Evolutionary conservation across 2,329 filamentous ascomycete species (phyloP).

Genomic region (Diatrype stigma): DNA sequence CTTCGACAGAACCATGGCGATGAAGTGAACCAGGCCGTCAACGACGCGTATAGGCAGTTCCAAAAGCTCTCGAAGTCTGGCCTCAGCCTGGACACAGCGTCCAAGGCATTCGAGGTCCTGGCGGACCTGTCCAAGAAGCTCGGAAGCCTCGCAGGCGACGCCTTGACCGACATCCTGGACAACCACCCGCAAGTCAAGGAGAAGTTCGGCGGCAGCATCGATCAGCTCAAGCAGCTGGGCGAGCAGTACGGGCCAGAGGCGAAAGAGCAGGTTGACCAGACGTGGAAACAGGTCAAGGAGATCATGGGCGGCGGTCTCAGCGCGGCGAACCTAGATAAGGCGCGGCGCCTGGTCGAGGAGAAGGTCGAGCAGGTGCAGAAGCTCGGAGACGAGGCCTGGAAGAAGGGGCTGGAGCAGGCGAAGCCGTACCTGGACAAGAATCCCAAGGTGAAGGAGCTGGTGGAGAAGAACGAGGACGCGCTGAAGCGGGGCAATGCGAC

Average conservation of each 20-base stretch:
- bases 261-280: slow-evolving; percentile 71
- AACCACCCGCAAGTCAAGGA: slow-evolving; percentile 72
- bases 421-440: slow-evolving; percentile 72
- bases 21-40: slow-evolving; percentile 66
- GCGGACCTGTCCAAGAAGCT: slow-evolving; percentile 58
- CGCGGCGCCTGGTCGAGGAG: slow-evolving; percentile 62
- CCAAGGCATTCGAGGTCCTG: slow-evolving; percentile 58
- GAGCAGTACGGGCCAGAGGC: slow-evolving; percentile 70
- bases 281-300: slow-evolving; percentile 62
- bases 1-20: slow-evolving; percentile 63
- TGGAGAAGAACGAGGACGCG: slow-evolving; percentile 65
- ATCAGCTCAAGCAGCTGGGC: slow-evolving; percentile 65
- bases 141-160: slow-evolving; percentile 58
- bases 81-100: slow-evolving; percentile 58
- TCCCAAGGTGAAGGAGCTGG: slow-evolving; percentile 67
- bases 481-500: slow-evolving; percentile 64
- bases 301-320: slow-evolving; percentile 60
- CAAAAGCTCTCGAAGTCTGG: slow-evolving; percentile 56
- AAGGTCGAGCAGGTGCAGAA: slow-evolving; percentile 64
- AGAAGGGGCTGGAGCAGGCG: slow-evolving; percentile 65
- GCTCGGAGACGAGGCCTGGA: slow-evolving; percentile 68
- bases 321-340: slow-evolving; percentile 46
- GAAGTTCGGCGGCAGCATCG: slow-evolving; percentile 63
- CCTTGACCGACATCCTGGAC: slow-evolving; percentile 60
- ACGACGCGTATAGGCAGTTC: slow-evolving; percentile 64